Evolutionary conservation across 495 filamentous ascomycete species (phyloP), one percentile per base, ranked within the genome.

Genomic region (Aspergillus bertholletiae): DNA sequence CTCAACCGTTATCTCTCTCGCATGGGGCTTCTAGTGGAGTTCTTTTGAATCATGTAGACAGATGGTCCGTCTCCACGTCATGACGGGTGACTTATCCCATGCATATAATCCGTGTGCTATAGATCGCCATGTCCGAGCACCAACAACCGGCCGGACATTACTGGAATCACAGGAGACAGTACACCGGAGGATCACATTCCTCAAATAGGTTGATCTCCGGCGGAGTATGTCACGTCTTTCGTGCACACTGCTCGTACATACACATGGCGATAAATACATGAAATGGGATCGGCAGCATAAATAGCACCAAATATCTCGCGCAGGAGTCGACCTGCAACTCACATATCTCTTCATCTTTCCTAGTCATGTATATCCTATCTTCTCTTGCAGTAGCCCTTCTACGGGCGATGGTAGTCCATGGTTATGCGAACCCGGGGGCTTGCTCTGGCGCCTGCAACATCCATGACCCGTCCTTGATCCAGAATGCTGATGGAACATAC

Each of bases 401-500:
- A 1, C 58, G 49, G 23, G 45, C 35, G 4, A 45, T 40, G 26
- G 58, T 68, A 27, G 77, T 60, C 21, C 66, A 71, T 41, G 72
- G 68, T 37, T 81, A 81, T 62, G 75, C 74, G 20, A 75, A 83
- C 49, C 85, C 84, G 0, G 74, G 79, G 0, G 54, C 77, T 2
- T 88, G 86, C 65, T 76, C 73, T 4, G 85, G 85, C 7, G 69
- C 67, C 8, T 90, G 86, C 68, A 77, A 70, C 39, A 69, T 82
- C 13, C 86, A 89, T 53, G 87, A 90, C 56, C 87, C 86, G 3
- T 64, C 79, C 21, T 67, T 90, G 49, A 84, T 90, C 57, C 79
- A 75, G 11, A 79, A 86, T 51, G 66, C 74, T 0, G 88, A 90
- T 61, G 81, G 82, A 5, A 81, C 62, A 0, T 91, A 91, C 67